phyloP scores from a whole-genome alignment of 2,329 filamentous ascomycete species.

The Alternaria dauci region DNA sequence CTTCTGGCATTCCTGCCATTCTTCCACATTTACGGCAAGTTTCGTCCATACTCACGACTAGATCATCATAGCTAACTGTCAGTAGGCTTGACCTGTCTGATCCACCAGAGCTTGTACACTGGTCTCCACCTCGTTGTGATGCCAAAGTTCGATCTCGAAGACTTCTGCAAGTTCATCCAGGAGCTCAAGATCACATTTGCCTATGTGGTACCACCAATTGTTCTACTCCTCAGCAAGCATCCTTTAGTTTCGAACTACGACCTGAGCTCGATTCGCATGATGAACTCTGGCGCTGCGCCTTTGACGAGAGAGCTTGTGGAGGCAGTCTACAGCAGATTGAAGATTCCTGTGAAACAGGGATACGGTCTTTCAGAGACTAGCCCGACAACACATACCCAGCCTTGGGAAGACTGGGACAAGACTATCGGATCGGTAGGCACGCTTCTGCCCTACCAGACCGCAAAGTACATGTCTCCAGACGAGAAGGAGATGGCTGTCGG shows the following conservation, averaged over 20 bases:
- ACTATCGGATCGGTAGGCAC: slow-evolving; percentile 81
- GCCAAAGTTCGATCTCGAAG: slow-evolving; percentile 81
- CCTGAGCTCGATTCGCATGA: slow-evolving; percentile 77
- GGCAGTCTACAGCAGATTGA: slow-evolving; percentile 75
- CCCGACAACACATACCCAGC: slow-evolving; percentile 78
- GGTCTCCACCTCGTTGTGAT: slow-evolving; percentile 76
- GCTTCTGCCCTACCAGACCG: slow-evolving; percentile 79
- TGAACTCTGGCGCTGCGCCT: slow-evolving; percentile 89
- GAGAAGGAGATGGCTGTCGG: slow-evolving; percentile 69
- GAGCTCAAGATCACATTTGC: slow-evolving; percentile 76
- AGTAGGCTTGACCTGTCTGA: slow-evolving; percentile 72
- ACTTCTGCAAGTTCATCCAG: slow-evolving; percentile 80
- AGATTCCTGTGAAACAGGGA: slow-evolving; percentile 86
- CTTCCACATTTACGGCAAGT: slow-evolving; percentile 85
- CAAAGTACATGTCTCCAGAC: slow-evolving; percentile 75
- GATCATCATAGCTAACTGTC: background rate
- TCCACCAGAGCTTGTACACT: slow-evolving; percentile 72
- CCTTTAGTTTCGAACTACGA: slow-evolving; percentile 82
- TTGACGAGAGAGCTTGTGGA: slow-evolving; percentile 82
- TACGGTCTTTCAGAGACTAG: slow-evolving; percentile 91
- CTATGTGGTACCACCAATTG: slow-evolving; percentile 85
- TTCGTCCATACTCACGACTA: background rate
- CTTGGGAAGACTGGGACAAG: slow-evolving; percentile 77
- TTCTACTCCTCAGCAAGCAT: slow-evolving; percentile 81
- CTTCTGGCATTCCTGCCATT: slow-evolving; percentile 84